A percentile compares a stretch with the other conserved stretches of the same genome.
Evolutionary conservation across 495 filamentous ascomycete species (phyloP).

Genomic region (Echria macrotheca): DNA sequence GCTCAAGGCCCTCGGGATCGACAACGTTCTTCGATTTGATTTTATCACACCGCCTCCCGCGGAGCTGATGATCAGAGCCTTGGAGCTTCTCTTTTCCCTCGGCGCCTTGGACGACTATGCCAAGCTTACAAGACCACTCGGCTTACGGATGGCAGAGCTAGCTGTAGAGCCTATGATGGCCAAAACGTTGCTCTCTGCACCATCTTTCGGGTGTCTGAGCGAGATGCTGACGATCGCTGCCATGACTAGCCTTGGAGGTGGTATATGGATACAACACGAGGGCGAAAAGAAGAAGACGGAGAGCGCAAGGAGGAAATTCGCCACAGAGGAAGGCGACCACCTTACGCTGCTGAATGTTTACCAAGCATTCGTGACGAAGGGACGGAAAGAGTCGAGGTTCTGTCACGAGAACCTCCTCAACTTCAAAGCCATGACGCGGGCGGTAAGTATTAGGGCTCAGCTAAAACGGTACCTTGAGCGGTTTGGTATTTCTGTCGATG

Average conservation of each 20-base stretch:
- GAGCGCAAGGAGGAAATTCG: slow-evolving; percentile 72
- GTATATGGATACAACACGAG: slow-evolving; percentile 75
- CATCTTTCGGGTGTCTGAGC: slow-evolving; percentile 68
- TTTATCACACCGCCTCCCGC: slow-evolving; percentile 86
- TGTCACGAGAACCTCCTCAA: slow-evolving; percentile 84
- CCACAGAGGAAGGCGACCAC: slow-evolving; percentile 92
- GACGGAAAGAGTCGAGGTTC: slow-evolving; percentile 79
- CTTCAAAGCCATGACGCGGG: slow-evolving; percentile 73
- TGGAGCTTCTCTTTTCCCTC: slow-evolving; percentile 85
- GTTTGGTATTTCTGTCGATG: slow-evolving; percentile 69
- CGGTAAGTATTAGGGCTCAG: slow-evolving; percentile 81
- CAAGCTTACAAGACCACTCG: slow-evolving; percentile 83
- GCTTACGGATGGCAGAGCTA: slow-evolving; percentile 88
- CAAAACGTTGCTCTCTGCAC: slow-evolving; percentile 77
- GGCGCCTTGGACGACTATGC: slow-evolving; percentile 87
- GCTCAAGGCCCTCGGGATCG: slow-evolving; percentile 92
- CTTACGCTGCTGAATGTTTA: slow-evolving; percentile 93
- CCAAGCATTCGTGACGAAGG: slow-evolving; percentile 79
- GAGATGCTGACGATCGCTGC: slow-evolving; percentile 90
- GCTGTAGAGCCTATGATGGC: slow-evolving; percentile 96
- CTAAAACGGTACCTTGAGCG: slow-evolving; percentile 82
- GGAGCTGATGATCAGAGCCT: slow-evolving; percentile 78
- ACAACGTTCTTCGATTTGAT: slow-evolving; percentile 88
- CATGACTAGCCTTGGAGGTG: slow-evolving; percentile 83
- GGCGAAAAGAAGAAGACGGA: slow-evolving; percentile 70